A percentile compares a stretch with the other conserved stretches of the same genome.
These are phyloP conservation scores for Strigomonas culicis DNA, from an alignment of 208 protist genomes.

Conservation along the genomic window DNA sequence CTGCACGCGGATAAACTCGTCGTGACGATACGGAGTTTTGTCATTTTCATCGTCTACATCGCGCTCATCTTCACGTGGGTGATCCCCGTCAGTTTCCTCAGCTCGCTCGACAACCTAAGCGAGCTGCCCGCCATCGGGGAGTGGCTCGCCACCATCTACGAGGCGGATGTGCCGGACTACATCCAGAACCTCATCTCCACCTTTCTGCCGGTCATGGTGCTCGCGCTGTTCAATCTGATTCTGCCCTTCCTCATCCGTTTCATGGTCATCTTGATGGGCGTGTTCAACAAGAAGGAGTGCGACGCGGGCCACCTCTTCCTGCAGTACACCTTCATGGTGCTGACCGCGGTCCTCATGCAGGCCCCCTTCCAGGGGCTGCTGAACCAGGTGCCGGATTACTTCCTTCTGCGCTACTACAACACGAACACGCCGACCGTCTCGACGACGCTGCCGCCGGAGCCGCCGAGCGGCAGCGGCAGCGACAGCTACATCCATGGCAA, in stretches of 20 bases:
- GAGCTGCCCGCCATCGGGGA: slow-evolving; percentile 41
- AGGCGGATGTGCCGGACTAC: slow-evolving; percentile 30
- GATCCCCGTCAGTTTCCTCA: slow-evolving; percentile 70
- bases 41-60: slow-evolving; percentile 47
- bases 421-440: slow-evolving; percentile 9
- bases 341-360: slow-evolving; percentile 83
- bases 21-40: slow-evolving; percentile 37
- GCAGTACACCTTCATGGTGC: slow-evolving; percentile 86
- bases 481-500: no score
- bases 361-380: slow-evolving; percentile 73
- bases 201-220: slow-evolving; percentile 63
- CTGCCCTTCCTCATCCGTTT: slow-evolving; percentile 68
- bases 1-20: slow-evolving; percentile 37
- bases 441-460: neutral
- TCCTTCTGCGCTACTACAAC: slow-evolving; percentile 28
- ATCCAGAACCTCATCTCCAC: slow-evolving; percentile 41
- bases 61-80: slow-evolving; percentile 63
- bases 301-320: slow-evolving; percentile 60
- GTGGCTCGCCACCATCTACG: slow-evolving; percentile 25
- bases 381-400: slow-evolving; percentile 38
- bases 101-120: slow-evolving; percentile 68
- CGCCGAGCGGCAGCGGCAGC: neutral
- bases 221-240: slow-evolving; percentile 67
- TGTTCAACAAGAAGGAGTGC: slow-evolving; percentile 54
- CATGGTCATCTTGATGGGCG: slow-evolving; percentile 69